Conservation (phyloP, 768 basidiomycete genomes). For the Tylopilus subfusipes region DNA sequence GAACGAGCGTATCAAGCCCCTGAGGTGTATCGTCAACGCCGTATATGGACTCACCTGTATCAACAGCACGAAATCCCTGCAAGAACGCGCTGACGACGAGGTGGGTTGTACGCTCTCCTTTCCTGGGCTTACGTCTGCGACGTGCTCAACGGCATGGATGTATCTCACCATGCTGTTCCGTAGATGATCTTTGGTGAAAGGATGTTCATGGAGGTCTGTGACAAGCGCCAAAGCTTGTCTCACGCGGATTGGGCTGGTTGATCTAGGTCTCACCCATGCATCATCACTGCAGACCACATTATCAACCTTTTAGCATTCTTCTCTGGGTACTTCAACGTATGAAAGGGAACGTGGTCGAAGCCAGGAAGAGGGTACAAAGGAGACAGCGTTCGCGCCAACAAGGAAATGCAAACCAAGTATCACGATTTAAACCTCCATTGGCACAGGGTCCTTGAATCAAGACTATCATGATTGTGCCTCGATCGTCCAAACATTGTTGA, state of each 20-base stretch:
- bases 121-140: constrained; percentile 45
- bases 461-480: too few relatives aligned
- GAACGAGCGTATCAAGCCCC: constrained; percentile 11
- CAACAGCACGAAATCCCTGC: constrained; percentile 76
- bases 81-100: constrained; percentile 71
- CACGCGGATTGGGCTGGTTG: constrained; percentile 6
- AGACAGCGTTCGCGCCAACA: too few relatives aligned
- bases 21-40: constrained; percentile 1
- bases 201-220: constrained; percentile 25
- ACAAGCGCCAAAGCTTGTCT: constrained; percentile 12
- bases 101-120: constrained; percentile 64
- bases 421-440: too few relatives aligned
- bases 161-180: constrained; percentile 56
- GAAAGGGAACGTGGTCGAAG: background rate
- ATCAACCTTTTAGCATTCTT: too few relatives aligned
- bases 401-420: background rate
- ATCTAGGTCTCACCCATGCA: background rate
- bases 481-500: too few relatives aligned
- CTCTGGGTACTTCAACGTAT: too few relatives aligned
- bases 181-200: constrained; percentile 49
- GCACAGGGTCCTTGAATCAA: too few relatives aligned
- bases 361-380: too few relatives aligned
- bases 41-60: constrained; percentile 58
- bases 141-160: background rate
- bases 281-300: background rate